Evolutionary conservation across 1,139 yeast species (phyloP), one percentile per base, ranked within the genome.

Genomic region (Scheffersomyces stambukii): DNA sequence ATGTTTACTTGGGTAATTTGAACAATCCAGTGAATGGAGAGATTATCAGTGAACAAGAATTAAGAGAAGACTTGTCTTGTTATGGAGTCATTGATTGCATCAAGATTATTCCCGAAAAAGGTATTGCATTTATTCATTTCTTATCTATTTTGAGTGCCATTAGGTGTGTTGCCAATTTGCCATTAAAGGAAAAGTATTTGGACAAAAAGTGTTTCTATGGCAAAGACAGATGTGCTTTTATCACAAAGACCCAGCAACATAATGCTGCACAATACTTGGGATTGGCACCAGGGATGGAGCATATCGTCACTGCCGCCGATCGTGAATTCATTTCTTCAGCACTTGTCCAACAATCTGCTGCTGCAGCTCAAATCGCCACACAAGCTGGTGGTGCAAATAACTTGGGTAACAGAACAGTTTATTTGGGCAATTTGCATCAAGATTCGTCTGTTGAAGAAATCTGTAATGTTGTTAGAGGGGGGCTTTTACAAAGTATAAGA

Each of bases 231-330:
- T 75, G 81, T 57, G 81, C 81, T 4, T 75, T 75, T 48, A 84
- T 89, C 30, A 86, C 96, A 21, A 86, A 85, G 55, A 84, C 96
- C 16, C 96, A 91, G 58, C 96, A 88, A 57, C 96, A 89, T 52
- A 88, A 89, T 54, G 97, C 97, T 13, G 96, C 96, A 6, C 95
- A 89, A 57, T 89, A 86, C 53, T 64, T 89, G 37, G 96, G 96
- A 2, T 70, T 88, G 43, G 88, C 89, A 23, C 94, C 95, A 13
- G 94, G 94, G 16, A 77, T 81, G 75, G 95, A 84, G 50, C 88
- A 83, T 50, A 66, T 84, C 35, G 80, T 80, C 16, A 81, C 88
- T 23, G 82, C 82, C 37, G 86, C 89, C 13, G 95, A 88, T 53
- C 64, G 84, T 30, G 84, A 77, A 42, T 68, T 76, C 43, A 70